phyloP scores from a whole-genome alignment of 805 yeast genomes.

The Kodamaea leandrae region DNA sequence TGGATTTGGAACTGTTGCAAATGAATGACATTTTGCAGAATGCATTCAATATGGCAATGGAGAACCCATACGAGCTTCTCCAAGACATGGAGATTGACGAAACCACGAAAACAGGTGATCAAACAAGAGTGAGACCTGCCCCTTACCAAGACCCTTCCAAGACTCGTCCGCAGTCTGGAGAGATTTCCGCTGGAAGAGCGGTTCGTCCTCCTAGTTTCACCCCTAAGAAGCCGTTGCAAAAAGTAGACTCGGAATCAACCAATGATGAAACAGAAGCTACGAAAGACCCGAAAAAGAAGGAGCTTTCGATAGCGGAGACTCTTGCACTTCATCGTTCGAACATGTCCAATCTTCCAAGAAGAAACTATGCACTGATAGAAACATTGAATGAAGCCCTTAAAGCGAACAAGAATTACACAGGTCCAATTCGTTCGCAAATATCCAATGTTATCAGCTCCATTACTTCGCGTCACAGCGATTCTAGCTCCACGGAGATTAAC shows the following conservation, averaged over 20 bases:
- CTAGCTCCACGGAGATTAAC: slow-evolving; percentile 21
- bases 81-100: slow-evolving; percentile 31
- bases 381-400: slow-evolving; percentile 25
- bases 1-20: slow-evolving; percentile 52
- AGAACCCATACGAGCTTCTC: slow-evolving; percentile 51
- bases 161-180: neutral
- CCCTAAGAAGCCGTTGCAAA: neutral
- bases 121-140: neutral
- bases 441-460: slow-evolving; percentile 32
- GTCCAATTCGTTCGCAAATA: slow-evolving; percentile 28
- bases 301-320: slow-evolving; percentile 58
- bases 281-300: slow-evolving; percentile 15
- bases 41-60: slow-evolving; percentile 75
- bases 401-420: slow-evolving; percentile 13
- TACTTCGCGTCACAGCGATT: slow-evolving; percentile 24
- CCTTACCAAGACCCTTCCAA: neutral
- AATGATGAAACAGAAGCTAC: neutral
- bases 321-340: slow-evolving; percentile 52
- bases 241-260: neutral
- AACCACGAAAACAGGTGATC: neutral
- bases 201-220: neutral
- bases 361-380: slow-evolving; percentile 29
- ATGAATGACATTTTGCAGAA: slow-evolving; percentile 73
- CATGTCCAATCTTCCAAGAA: slow-evolving; percentile 31
- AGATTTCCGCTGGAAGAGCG: neutral